A percentile compares a stretch with the other conserved stretches of the same genome.
Conservation (phyloP, 148 eudicot genomes). For the Rhododendron mucronatum region DNA sequence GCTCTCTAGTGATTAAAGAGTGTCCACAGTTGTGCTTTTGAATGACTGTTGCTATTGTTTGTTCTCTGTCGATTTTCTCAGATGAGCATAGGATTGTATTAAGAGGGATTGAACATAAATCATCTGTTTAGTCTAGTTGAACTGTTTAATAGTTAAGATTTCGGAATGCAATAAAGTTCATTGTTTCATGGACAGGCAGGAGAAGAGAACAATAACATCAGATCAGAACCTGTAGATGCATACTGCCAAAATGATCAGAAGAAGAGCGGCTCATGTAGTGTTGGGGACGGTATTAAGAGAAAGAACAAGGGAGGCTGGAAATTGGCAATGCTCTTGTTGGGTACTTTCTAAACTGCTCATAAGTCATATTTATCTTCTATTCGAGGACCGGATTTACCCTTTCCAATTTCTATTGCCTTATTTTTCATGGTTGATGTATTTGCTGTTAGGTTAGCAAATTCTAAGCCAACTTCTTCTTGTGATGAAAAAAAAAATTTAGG, state of each 20-base stretch:
- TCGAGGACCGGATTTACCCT: too few relatives aligned
- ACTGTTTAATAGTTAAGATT: too few relatives aligned
- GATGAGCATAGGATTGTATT: background rate
- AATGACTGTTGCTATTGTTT: background rate
- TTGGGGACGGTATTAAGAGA: background rate
- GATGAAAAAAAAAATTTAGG: too few relatives aligned
- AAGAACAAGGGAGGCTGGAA: conserved; percentile 58
- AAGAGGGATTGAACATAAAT: background rate
- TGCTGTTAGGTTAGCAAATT: too few relatives aligned
- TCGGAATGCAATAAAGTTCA: background rate
- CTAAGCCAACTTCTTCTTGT: too few relatives aligned
- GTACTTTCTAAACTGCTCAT: conserved; percentile 22
- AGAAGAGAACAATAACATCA: background rate
- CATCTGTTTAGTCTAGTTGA: background rate
- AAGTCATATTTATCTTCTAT: too few relatives aligned
- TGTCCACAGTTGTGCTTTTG: background rate
- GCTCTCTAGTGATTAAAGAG: background rate
- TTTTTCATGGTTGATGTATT: background rate
- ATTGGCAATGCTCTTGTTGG: conserved; percentile 47
- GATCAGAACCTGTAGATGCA: background rate
- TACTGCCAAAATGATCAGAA: background rate
- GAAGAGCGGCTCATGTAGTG: background rate
- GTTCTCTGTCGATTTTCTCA: background rate
- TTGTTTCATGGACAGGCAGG: background rate
- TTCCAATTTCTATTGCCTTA: background rate